These are phyloP conservation scores for Acanthamoeba lenticulata DNA, from an alignment of 208 protist genomes.

Conservation along the genomic window DNA sequence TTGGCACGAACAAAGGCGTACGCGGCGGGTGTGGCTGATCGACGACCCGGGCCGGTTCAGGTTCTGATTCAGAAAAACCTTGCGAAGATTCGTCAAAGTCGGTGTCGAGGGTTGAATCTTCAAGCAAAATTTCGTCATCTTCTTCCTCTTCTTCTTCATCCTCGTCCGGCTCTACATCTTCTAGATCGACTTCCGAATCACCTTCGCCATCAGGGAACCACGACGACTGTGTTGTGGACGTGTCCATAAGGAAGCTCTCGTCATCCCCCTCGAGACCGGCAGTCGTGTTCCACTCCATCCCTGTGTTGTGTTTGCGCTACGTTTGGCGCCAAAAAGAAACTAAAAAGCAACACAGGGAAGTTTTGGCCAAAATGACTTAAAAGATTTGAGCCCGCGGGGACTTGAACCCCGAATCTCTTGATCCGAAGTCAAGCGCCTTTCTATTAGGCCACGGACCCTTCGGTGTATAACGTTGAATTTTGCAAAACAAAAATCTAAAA, in stretches of 20 bases:
- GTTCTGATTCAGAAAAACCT: neutral
- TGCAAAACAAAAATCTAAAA: too few relatives aligned
- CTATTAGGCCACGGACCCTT: neutral
- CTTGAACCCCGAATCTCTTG: neutral
- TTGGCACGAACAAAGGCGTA: too few relatives aligned
- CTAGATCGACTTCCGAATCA: neutral
- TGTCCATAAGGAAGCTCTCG: neutral
- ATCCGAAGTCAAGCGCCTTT: neutral
- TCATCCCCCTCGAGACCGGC: neutral
- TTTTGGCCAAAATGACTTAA: neutral
- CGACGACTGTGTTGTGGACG: neutral
- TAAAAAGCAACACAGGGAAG: neutral
- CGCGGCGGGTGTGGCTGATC: too few relatives aligned
- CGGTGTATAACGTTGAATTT: too few relatives aligned
- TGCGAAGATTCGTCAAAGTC: constrained; percentile 4
- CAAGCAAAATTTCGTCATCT: neutral
- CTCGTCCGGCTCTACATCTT: too few relatives aligned
- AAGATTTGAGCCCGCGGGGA: neutral
- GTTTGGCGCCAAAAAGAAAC: neutral
- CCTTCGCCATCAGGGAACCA: neutral
- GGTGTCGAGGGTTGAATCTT: neutral
- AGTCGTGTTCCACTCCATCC: too few relatives aligned
- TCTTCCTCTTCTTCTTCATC: constrained; percentile 6
- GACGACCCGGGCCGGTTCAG: too few relatives aligned
- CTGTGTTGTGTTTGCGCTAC: too few relatives aligned